phyloP scores from a whole-genome alignment of 2,329 filamentous ascomycete genomes.

The Endothia cerciana region DNA sequence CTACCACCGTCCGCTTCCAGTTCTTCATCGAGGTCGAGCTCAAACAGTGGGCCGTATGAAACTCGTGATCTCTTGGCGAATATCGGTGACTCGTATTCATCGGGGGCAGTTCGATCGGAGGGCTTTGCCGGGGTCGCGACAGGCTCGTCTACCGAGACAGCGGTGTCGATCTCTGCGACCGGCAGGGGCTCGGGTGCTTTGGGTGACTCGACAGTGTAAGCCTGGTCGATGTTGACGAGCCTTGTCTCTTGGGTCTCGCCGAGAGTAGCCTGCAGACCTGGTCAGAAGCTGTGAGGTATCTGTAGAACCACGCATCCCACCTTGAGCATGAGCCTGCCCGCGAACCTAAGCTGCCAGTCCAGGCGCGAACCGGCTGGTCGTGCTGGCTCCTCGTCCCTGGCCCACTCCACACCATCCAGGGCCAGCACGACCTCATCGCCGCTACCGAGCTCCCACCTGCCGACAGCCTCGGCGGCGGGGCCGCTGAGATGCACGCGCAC shows the following conservation, averaged over 20 bases:
- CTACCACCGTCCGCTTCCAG: slow-evolving; percentile 71
- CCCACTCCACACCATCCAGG: slow-evolving; percentile 71
- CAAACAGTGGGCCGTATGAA: slow-evolving; percentile 70
- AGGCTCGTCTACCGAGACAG: slow-evolving; percentile 30
- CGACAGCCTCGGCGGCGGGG: slow-evolving; percentile 69
- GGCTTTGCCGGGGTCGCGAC: background rate
- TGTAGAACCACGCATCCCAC: slow-evolving; percentile 37
- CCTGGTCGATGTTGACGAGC: slow-evolving; percentile 57
- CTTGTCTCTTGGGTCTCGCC: slow-evolving; percentile 52
- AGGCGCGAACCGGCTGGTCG: slow-evolving; percentile 55
- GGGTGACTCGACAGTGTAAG: slow-evolving; percentile 32
- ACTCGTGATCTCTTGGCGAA: slow-evolving; percentile 74
- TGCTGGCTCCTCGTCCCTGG: slow-evolving; percentile 52
- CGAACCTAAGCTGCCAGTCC: slow-evolving; percentile 64
- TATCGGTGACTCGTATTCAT: slow-evolving; percentile 75
- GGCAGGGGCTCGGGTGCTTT: slow-evolving; percentile 18
- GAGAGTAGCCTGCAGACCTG: slow-evolving; percentile 44
- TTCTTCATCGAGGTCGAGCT: slow-evolving; percentile 63
- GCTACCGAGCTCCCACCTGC: slow-evolving; percentile 70
- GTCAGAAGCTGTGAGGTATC: slow-evolving; percentile 29
- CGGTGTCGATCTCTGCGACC: slow-evolving; percentile 21
- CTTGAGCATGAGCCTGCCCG: slow-evolving; percentile 52
- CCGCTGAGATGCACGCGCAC: slow-evolving; percentile 78
- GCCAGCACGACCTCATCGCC: slow-evolving; percentile 75
- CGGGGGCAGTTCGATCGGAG: slow-evolving; percentile 36